phyloP scores from a whole-genome alignment of 2,329 filamentous ascomycete species.

The Trichoderma atroviride region DNA sequence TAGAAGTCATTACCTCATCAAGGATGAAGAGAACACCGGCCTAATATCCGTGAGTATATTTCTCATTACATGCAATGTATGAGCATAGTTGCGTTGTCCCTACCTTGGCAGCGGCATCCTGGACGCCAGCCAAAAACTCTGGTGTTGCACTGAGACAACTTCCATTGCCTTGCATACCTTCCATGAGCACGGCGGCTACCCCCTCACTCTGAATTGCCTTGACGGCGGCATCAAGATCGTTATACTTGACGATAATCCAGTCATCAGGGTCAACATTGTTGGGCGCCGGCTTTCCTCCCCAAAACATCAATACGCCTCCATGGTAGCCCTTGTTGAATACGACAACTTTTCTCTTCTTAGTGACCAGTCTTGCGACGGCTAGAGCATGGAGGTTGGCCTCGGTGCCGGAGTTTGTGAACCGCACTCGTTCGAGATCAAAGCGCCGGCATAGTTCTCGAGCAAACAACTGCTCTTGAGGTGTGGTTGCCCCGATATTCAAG shows the following conservation, averaged over 20 bases:
- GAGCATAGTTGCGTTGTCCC: background rate
- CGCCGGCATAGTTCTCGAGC: slow-evolving; percentile 56
- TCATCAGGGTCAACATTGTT: slow-evolving; percentile 56
- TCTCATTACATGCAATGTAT: too few species aligned
- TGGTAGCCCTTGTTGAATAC: slow-evolving; percentile 52
- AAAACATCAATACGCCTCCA: slow-evolving; percentile 44
- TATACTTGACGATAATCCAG: slow-evolving; percentile 64
- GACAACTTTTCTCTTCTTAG: slow-evolving; percentile 50
- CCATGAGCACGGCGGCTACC: slow-evolving; percentile 66
- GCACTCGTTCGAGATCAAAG: slow-evolving; percentile 58
- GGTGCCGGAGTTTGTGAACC: slow-evolving; percentile 68
- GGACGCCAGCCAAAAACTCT: slow-evolving; percentile 57
- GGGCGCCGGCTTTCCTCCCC: slow-evolving; percentile 38
- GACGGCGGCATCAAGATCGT: slow-evolving; percentile 55
- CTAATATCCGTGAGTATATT: slow-evolving; percentile 28
- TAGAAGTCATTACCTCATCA: slow-evolving; percentile 73
- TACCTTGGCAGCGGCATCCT: slow-evolving; percentile 47
- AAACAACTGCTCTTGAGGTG: slow-evolving; percentile 52
- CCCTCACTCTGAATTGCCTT: slow-evolving; percentile 48
- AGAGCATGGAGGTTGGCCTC: slow-evolving; percentile 66
- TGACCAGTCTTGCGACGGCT: slow-evolving; percentile 53
- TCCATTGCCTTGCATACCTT: slow-evolving; percentile 66
- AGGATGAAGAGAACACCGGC: slow-evolving; percentile 63
- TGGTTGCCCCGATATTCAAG: slow-evolving; percentile 58
- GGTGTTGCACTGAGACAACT: slow-evolving; percentile 56